Percentiles rank a stretch among this genome's conserved stretches.
These are phyloP conservation scores for Lactarius sanguifluus DNA, from an alignment of 768 basidiomycete genomes.

Conservation along the genomic window DNA sequence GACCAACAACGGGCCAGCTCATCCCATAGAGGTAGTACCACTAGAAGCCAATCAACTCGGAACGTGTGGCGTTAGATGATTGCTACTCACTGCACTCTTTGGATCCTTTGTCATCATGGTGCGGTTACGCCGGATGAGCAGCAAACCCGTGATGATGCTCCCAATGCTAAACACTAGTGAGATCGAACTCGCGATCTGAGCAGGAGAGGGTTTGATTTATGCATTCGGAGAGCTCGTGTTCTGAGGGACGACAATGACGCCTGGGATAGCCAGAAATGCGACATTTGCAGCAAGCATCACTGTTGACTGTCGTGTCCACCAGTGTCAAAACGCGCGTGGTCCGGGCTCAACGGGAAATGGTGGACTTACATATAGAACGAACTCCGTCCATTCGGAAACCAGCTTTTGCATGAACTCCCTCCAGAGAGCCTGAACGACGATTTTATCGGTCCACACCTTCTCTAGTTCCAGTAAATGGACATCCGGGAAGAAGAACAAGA, in stretches of 20 bases:
- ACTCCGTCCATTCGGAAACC: constrained; percentile 22
- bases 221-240: background rate
- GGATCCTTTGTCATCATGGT: constrained; percentile 40
- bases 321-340: background rate
- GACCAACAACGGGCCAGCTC: constrained; percentile 38
- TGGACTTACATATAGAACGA: constrained; percentile 21
- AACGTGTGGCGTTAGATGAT: constrained; percentile 13
- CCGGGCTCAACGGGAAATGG: background rate
- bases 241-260: constrained; percentile 29
- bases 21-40: constrained; percentile 33
- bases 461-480: constrained; percentile 21
- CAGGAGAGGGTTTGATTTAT: constrained; percentile 39
- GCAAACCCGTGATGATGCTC: constrained; percentile 47
- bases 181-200: constrained; percentile 51
- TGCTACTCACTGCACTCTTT: constrained; percentile 14
- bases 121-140: constrained; percentile 48
- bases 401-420: constrained; percentile 16
- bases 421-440: constrained; percentile 16
- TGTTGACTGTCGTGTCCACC: constrained; percentile 32
- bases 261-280: constrained; percentile 39
- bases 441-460: constrained; percentile 18
- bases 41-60: constrained; percentile 23
- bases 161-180: constrained; percentile 51
- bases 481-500: constrained; percentile 20
- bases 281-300: constrained; percentile 40